Evolutionary conservation across 2,329 filamentous ascomycete genomes (phyloP), one percentile per base, ranked within the genome.

Genomic region (Juglanconis oblonga): DNA sequence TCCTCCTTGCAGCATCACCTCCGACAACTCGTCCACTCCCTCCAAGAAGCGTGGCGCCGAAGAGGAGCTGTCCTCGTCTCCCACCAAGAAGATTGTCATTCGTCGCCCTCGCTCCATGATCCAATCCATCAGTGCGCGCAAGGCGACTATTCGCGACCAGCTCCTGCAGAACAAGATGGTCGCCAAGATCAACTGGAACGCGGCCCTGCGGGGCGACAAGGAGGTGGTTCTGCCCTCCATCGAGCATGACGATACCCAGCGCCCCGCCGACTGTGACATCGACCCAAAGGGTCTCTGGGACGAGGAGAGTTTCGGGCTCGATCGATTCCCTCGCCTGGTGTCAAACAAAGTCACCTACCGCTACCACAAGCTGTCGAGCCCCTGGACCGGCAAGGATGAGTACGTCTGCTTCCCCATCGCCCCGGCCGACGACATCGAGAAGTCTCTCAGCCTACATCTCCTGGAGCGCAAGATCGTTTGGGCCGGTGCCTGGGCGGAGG

Each of bases 351-450:
- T 17, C 47, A 35, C n/a, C 52, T 29, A 32, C 24, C n/a, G 24
- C 29, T 24, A 29, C 36, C 7, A 14, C 33, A 52, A 54, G 10
- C 10, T 42, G 38, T 13, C 11, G 38, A 42, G n/a, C 33, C 52
- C 51, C 4, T 32, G 36, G 17, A 38, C 38, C 24, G 42, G 48
- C 9, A 31, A 35, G 13, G 38, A 44, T 52, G 49, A 52, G 7
- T 38, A 35, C 31, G 42, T 59, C 38, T 57, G 58, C 53, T 57
- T 38, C 48, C 58, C 58, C 24, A 42, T 45, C 32, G 48, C 53
- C 13, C 33, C 57, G 38, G 33, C 49, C 45, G 59, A 62, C 56
- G 42, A 59, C 56, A 62, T 62, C 56, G 31, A 62, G 52, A 62
- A 62, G 52, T 32, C n/a, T 9, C 56, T 62, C 24, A 24, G 24